A percentile compares a stretch with the other conserved stretches of the same genome.
Conservation (phyloP, 352 stramenopile species). For the Phytophthora palmivora region DNA sequence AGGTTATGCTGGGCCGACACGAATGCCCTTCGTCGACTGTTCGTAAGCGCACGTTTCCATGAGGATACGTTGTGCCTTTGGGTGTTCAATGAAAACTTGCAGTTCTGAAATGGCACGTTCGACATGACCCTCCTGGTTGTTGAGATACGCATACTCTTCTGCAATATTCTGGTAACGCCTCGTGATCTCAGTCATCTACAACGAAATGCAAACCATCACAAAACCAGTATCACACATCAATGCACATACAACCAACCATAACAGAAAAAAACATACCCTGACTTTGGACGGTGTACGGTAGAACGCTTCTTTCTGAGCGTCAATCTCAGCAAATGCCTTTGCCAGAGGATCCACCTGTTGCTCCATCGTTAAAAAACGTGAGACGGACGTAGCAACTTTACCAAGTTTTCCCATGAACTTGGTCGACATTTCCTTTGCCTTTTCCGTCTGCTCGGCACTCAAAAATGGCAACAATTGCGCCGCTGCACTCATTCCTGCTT, state of each 20-base stretch:
- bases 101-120: conserved; percentile 78
- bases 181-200: conserved; percentile 81
- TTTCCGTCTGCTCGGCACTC: conserved; percentile 72
- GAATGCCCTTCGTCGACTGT: conserved; percentile 72
- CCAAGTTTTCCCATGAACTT: conserved; percentile 82
- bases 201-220: neutral
- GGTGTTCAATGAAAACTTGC: conserved; percentile 81
- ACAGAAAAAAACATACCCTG: conserved; percentile 44
- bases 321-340: conserved; percentile 57
- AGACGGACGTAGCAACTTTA: conserved; percentile 69
- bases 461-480: conserved; percentile 74
- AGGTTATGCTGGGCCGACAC: conserved; percentile 62
- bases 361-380: conserved; percentile 51
- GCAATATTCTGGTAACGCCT: conserved; percentile 75
- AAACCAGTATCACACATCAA: neutral
- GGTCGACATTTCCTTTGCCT: conserved; percentile 82
- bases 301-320: conserved; percentile 66
- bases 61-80: conserved; percentile 67
- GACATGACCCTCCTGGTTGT: conserved; percentile 70
- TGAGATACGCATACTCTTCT: conserved; percentile 65
- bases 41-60: conserved; percentile 68
- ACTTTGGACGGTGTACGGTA: conserved; percentile 75
- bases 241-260: neutral
- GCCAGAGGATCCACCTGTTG: conserved; percentile 45
- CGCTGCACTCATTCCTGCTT: conserved; percentile 29